Percentiles rank a stretch among this genome's conserved stretches.
Conservation (phyloP, 345 rosid genomes). For the Brassica rapa region DNA sequence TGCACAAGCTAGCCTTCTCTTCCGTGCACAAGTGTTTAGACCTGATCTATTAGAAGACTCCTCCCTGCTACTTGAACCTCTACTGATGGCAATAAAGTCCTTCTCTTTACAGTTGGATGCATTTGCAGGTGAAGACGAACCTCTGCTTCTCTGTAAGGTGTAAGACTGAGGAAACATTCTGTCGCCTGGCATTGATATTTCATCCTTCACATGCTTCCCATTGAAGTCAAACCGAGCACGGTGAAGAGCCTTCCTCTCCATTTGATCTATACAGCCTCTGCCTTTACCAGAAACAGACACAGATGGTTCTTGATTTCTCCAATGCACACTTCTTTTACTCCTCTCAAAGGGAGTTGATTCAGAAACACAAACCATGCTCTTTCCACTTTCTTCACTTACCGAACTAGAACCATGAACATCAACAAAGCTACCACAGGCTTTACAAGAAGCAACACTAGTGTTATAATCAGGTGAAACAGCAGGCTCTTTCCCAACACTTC, state of each 20-base stretch:
- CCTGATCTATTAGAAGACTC: slow-evolving; percentile 45
- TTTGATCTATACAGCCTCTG: slow-evolving; percentile 7
- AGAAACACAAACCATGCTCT: slow-evolving; percentile 10
- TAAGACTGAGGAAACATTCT: slow-evolving; percentile 29
- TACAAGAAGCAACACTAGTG: slow-evolving; percentile 51
- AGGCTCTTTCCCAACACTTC: slow-evolving; percentile 37
- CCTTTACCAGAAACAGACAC: slow-evolving; percentile 2
- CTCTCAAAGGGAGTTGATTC: slow-evolving; percentile 31
- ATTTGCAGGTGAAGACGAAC: slow-evolving; percentile 44
- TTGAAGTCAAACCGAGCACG: slow-evolving; percentile 25
- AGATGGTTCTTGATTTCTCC: slow-evolving; percentile 43
- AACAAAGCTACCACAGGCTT: slow-evolving; percentile 63
- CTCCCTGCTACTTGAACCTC: slow-evolving; percentile 54
- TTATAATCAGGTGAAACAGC: slow-evolving; percentile 36
- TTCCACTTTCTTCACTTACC: slow-evolving; percentile 33
- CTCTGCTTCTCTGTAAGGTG: slow-evolving; percentile 49
- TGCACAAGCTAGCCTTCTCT: slow-evolving; percentile 56
- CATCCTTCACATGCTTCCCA: not conserved
- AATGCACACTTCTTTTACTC: slow-evolving; percentile 42
- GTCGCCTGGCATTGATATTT: too few relatives aligned
- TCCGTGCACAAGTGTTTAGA: slow-evolving; percentile 49
- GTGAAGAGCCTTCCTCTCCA: slow-evolving; percentile 41
- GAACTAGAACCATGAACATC: slow-evolving; percentile 47
- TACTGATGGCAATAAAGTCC: slow-evolving; percentile 63
- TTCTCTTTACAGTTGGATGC: slow-evolving; percentile 45